Base-by-base conservation (phyloP, 2,329 filamentous ascomycete species). In the Podosphaera xanthii region DNA sequence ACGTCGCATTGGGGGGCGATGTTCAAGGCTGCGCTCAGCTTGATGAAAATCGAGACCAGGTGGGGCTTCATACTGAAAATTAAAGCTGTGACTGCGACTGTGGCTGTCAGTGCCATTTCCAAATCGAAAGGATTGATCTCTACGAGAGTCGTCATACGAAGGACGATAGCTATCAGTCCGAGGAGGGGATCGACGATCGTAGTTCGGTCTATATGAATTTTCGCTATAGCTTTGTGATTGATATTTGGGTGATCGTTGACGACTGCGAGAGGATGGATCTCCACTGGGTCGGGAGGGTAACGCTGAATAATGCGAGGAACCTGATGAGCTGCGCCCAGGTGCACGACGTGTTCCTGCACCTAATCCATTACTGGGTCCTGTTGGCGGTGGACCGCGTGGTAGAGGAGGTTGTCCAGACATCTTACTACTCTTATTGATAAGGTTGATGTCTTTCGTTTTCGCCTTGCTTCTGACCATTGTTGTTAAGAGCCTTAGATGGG, bases 31-130 rank as follows among this genome's bases (percentile, higher is more conserved):
- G 63, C 57, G 59, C 48, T 67, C 61, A 31, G 61, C 46, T 9
- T 63, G 62, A 57, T 62, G 58, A 50, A 62, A 64, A 52, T 69
- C 63, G 56, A 69, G 58, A 33, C 63, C 61, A 33, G 64, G 61
- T 46, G 68, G 68, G 7, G 68, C 63, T 55, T 69, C 67, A 46
- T 65, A 63, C 38, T 66, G 65, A 56, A 70, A 69, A 59, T 61
- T 62, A 59, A 70, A 70, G 46, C 57, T 55, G 56, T 60, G 58
- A 9, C 62, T 57, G 52, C 58, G 61, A 58, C n/a, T 40, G 59
- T 46, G 59, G 64, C 5, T 22, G 8, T 50, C 30, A 50, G n/a
- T 22, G 30, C 31, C 35, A 31, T 8, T 8, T 6, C n/a, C 53
- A 42, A 56, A 56, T 30, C 57, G 59, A 33, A 59, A 60, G 5